Evolutionary conservation across 2,329 filamentous ascomycete genomes (phyloP), one percentile per base, ranked within the genome.

Genomic region (Paraphaeosphaeria sporulosa): DNA sequence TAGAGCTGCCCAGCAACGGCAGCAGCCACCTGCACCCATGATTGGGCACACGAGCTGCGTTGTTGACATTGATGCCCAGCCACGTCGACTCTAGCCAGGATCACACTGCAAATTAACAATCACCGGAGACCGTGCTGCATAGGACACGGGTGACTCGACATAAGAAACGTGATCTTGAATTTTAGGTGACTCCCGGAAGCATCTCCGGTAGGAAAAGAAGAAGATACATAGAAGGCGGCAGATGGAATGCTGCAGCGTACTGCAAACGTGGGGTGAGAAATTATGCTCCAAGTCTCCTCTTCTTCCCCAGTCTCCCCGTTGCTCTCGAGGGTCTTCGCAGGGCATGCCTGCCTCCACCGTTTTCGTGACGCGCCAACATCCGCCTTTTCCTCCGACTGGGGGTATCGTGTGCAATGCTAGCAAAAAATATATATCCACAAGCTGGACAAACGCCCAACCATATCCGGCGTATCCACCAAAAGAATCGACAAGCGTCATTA

Each of bases 331-430:
- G 61, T 66, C 56, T 55, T 58, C 51, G 32, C 36, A 52, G 61
- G 44, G 57, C 42, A 46, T 50, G 21, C 53, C 55, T 52, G 57
- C 56, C 65, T 43, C 59, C 60, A 15, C 38, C 46, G 38, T 55
- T 23, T 44, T 36, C 51, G n/a, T 40, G 38, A n/a, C 40, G 25
- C 25, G 46, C 30, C 50, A 64, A 66, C 64, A 58, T 70, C 61
- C 61, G 69, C 63, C 67, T 64, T 53, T 53, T 30, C 60, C 60
- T 62, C 70, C 68, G 71, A 73, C 67, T 70, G 70, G 72, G 64
- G 75, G 75, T 77, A 77, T 77, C 75, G 70, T 74, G 67, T 70
- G 69, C 67, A 66, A 72, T 74, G 73, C 73, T 73, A 73, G 67
- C 67, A 69, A 72, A 36, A 71, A 66, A 69, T 62, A 64, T 74